Evolutionary conservation across 495 filamentous ascomycete genomes (phyloP).

Genomic region (Penicillium riverlandense): DNA sequence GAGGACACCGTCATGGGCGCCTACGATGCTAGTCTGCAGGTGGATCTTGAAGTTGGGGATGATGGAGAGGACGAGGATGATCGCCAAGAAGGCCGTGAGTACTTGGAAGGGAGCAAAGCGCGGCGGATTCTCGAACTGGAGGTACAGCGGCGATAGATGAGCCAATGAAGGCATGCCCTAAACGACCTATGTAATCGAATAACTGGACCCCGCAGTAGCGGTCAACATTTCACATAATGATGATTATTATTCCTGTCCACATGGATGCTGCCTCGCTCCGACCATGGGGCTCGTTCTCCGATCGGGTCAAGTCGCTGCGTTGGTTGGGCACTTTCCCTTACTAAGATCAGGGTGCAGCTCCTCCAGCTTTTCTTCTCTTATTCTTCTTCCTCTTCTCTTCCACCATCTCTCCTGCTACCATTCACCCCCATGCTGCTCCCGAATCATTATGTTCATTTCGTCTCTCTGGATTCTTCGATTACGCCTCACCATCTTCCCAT

Average conservation of each 20-base stretch:
- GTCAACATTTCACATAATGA: constrained; percentile 1
- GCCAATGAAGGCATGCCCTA: background rate
- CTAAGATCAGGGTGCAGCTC: no score
- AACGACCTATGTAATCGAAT: no score
- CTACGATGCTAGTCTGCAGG: constrained; percentile 71
- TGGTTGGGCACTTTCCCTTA: background rate
- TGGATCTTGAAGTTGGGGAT: constrained; percentile 53
- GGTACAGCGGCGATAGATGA: constrained; percentile 8
- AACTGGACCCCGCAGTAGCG: constrained; percentile 2
- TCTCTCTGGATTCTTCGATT: constrained; percentile 2
- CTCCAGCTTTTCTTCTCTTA: background rate
- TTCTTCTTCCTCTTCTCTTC: constrained; percentile 3
- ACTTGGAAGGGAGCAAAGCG: constrained; percentile 68
- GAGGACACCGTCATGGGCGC: constrained; percentile 81
- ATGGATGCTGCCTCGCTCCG: no score
- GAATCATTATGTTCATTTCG: constrained; percentile 25
- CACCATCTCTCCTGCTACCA: constrained; percentile 3
- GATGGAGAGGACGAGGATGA: constrained; percentile 36
- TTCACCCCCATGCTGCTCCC: constrained; percentile 6
- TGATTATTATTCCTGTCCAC: no score
- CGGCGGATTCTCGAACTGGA: constrained; percentile 55
- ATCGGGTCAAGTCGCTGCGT: background rate
- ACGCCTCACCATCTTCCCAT: constrained; percentile 16
- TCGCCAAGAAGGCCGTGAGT: constrained; percentile 42
- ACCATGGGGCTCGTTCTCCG: no score